A percentile compares a stretch with the other conserved stretches of the same genome.
phyloP scores from a whole-genome alignment of 805 yeast genomes.

The Wickerhamomyces tratensis region DNA sequence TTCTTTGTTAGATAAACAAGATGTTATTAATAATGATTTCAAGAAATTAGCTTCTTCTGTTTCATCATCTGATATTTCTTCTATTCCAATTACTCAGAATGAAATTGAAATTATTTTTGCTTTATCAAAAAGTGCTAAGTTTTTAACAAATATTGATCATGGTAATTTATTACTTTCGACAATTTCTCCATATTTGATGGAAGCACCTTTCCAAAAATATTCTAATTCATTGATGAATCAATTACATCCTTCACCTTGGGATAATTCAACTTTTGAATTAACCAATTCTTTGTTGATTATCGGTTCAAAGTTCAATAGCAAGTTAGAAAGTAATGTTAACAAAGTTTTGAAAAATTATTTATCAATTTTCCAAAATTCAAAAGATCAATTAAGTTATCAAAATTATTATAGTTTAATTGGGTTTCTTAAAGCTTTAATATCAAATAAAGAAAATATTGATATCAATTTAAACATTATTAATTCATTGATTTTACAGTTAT shows the following conservation, averaged over 20 bases:
- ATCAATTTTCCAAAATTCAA: conserved; percentile 4
- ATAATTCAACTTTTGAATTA: conserved; percentile 24
- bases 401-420: conserved; percentile 27
- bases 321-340: conserved; percentile 13
- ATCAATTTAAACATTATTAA: not conserved
- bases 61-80: conserved; percentile 7
- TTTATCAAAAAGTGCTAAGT: conserved; percentile 27
- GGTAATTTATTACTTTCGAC: conserved; percentile 30
- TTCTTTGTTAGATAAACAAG: conserved; percentile 5
- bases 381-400: conserved; percentile 5
- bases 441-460: conserved; percentile 7
- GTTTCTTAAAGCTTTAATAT: conserved; percentile 22
- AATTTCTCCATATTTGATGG: conserved; percentile 37
- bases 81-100: conserved; percentile 26
- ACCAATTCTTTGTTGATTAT: conserved; percentile 21
- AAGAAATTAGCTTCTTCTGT: conserved; percentile 11
- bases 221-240: conserved; percentile 25
- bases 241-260: conserved; percentile 29
- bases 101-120: conserved; percentile 49
- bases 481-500: conserved; percentile 17
- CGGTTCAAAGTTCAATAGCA: conserved; percentile 14
- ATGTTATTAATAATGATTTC: conserved; percentile 9
- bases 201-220: conserved; percentile 40
- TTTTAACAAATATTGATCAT: conserved; percentile 23
- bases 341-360: conserved; percentile 15